Percentiles rank a stretch among this genome's conserved stretches.
Evolutionary conservation across 23 red algal genomes (phyloP).

Genomic region (Agarophyton chilense): DNA sequence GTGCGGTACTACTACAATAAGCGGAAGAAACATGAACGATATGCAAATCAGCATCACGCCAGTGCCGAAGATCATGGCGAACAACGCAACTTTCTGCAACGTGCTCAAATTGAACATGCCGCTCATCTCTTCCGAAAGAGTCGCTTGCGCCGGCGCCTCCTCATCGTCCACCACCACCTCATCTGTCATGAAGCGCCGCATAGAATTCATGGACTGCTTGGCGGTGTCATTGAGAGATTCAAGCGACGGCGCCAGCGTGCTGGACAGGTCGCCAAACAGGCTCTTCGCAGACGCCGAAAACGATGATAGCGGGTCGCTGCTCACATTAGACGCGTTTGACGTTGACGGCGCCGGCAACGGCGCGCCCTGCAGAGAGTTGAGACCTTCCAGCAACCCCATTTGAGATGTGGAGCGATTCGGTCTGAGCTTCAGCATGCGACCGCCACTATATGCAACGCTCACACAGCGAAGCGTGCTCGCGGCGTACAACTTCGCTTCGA

Average conservation of each 20-base stretch:
- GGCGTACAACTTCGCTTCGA: not conserved
- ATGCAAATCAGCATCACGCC: conserved; percentile 79
- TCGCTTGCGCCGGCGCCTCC: conserved; percentile 32
- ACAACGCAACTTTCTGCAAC: conserved; percentile 74
- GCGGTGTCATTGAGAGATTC: conserved; percentile 37
- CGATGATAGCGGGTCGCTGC: conserved; percentile 20
- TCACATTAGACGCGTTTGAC: not conserved
- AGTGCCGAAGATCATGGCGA: conserved; percentile 87
- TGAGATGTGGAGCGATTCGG: conserved; percentile 36
- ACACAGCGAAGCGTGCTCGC: not conserved
- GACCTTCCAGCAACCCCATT: conserved; percentile 68
- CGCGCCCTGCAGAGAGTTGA: conserved; percentile 57
- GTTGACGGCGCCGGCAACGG: conserved; percentile 25
- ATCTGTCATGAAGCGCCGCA: conserved; percentile 55
- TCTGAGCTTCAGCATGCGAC: conserved; percentile 27
- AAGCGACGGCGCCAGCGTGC: conserved; percentile 3
- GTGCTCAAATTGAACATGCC: conserved; percentile 69
- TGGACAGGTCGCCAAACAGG: conserved; percentile 28
- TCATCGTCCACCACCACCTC: conserved; percentile 29
- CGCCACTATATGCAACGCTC: not conserved
- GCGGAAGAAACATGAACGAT: conserved; percentile 78
- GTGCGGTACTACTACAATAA: conserved; percentile 76
- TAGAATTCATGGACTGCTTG: conserved; percentile 19
- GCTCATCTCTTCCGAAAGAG: conserved; percentile 68
- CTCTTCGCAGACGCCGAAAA: conserved; percentile 33